Evolutionary conservation across 1,284 basidiomycete genomes (phyloP).

Genomic region (Cryptococcus sp.): DNA sequence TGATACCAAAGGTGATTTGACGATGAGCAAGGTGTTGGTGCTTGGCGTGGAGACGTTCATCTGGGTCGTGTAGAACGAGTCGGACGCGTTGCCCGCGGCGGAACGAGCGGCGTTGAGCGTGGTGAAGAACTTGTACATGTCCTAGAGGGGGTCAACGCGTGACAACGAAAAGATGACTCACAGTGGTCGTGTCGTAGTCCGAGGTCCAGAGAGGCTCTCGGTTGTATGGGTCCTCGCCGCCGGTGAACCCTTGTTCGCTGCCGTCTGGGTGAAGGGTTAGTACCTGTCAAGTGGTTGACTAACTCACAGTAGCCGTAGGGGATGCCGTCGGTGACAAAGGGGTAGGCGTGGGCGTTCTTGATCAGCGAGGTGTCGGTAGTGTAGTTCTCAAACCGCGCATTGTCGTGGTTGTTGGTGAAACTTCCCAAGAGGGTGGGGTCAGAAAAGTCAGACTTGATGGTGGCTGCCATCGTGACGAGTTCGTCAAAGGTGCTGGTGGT

Average conservation of each 20-base stretch:
- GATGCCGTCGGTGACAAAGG: conserved; percentile 58
- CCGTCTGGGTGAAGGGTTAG: conserved; percentile 9
- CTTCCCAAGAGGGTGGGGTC: conserved; percentile 53
- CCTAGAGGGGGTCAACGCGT: conserved; percentile 19
- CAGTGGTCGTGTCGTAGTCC: conserved; percentile 53
- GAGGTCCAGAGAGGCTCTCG: conserved; percentile 52
- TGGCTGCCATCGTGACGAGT: conserved; percentile 26
- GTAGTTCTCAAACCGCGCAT: conserved; percentile 48
- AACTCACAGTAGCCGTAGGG: conserved; percentile 58
- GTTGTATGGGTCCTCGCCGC: conserved; percentile 54
- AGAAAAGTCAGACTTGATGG: conserved; percentile 27
- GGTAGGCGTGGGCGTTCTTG: conserved; percentile 56
- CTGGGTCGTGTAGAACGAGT: conserved; percentile 60
- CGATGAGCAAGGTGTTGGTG: conserved; percentile 60
- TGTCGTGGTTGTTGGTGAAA: conserved; percentile 56
- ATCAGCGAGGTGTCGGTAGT: conserved; percentile 39
- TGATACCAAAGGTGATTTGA: conserved; percentile 66
- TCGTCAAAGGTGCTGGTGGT: conserved; percentile 22
- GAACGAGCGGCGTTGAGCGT: conserved; percentile 66
- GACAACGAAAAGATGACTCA: not conserved
- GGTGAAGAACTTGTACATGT: conserved; percentile 61
- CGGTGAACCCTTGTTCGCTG: conserved; percentile 55
- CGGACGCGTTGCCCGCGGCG: conserved; percentile 58
- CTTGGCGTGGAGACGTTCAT: conserved; percentile 54
- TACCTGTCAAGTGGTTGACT: not conserved